Conservation (phyloP, 768 basidiomycete genomes). For the Leucocoprinus sp. region DNA sequence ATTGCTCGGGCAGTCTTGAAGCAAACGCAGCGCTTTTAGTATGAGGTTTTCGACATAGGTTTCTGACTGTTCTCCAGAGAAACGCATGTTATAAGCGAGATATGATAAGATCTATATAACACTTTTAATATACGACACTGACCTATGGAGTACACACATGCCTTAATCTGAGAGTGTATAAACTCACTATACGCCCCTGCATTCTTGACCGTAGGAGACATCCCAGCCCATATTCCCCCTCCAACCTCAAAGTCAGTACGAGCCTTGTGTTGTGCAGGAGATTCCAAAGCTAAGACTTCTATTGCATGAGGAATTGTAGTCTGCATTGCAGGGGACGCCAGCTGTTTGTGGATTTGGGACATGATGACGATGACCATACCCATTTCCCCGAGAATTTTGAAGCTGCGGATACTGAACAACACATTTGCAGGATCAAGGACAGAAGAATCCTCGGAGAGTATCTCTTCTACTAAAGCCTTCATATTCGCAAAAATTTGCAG, state of each 20-base stretch:
- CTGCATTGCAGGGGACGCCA: constrained; percentile 60
- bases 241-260: constrained; percentile 74
- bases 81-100: constrained; percentile 81
- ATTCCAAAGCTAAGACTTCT: constrained; percentile 67
- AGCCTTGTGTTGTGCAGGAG: constrained; percentile 72
- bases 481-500: constrained; percentile 74
- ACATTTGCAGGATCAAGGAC: constrained; percentile 47
- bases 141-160: constrained; percentile 22
- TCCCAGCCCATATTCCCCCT: constrained; percentile 77
- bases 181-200: constrained; percentile 71
- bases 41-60: constrained; percentile 77
- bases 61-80: constrained; percentile 49
- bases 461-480: constrained; percentile 60
- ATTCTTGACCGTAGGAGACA: constrained; percentile 71
- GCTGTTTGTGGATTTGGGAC: constrained; percentile 67
- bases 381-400: constrained; percentile 93
- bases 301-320: constrained; percentile 72
- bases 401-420: constrained; percentile 72
- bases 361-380: constrained; percentile 87
- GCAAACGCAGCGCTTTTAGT: constrained; percentile 70
- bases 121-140: not conserved
- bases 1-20: constrained; percentile 90
- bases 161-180: constrained; percentile 87
- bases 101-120: constrained; percentile 74
- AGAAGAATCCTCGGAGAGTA: constrained; percentile 60